Conservation (phyloP, 208 protist species). For the Crithidia fasciculata region DNA sequence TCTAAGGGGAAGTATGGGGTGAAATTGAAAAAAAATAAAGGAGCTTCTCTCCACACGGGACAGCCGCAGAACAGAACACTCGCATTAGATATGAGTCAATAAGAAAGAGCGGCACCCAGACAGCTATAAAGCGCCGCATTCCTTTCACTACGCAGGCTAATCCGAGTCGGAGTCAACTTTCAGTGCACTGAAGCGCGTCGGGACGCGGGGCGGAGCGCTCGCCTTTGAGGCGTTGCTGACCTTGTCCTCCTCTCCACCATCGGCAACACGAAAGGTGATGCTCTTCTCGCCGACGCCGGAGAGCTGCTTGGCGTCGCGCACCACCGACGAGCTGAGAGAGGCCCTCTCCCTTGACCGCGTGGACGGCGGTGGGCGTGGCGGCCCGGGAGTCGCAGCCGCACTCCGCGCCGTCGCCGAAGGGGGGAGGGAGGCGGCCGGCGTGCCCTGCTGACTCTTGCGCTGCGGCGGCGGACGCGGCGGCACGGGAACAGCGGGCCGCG, state of each 20-base stretch:
- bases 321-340: slow-evolving; percentile 11
- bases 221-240: not conserved
- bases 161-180: slow-evolving; percentile 47
- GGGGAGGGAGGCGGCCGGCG: not conserved
- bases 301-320: not conserved
- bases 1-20: too few relatives aligned
- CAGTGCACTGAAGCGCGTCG: slow-evolving; percentile 25
- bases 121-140: too few relatives aligned
- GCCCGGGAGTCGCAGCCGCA: not conserved
- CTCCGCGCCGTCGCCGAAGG: not conserved
- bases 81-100: too few relatives aligned
- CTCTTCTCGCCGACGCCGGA: not conserved
- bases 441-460: not conserved
- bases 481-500: not conserved
- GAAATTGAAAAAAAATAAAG: too few relatives aligned
- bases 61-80: too few relatives aligned
- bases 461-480: slow-evolving; percentile 8
- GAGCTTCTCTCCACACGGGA: too few relatives aligned
- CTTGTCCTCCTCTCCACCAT: not conserved
- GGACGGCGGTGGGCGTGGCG: not conserved
- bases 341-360: not conserved
- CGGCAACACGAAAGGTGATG: not conserved
- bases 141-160: not conserved
- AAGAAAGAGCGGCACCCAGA: too few relatives aligned
- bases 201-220: slow-evolving; percentile 4